Evolutionary conservation across 305 asterid genomes (phyloP), one percentile per base, ranked within the genome.

Genomic region (Fraxinus velutina): DNA sequence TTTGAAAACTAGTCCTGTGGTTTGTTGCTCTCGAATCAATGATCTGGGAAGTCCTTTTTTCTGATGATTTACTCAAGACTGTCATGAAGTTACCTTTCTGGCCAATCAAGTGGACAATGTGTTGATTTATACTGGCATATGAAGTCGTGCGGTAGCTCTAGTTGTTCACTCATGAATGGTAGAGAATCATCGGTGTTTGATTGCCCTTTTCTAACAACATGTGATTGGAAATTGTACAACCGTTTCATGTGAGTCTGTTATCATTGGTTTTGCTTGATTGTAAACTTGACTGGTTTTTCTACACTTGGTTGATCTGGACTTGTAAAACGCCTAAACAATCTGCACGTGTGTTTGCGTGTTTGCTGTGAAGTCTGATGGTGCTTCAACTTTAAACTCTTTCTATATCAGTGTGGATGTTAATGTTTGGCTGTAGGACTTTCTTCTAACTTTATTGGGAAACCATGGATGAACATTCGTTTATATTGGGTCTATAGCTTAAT

Each of bases 401-500:
- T 4, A 27, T 66, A 27, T 66, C 73, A 1, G 13, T 9, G 15
- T 21, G 42, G 27, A 37, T 42, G 32, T 52, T 36, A 34, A 3
- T 37, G 68, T 32, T 71, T 71, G 47, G 76, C 76, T n/a, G 76
- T 71, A 6, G 21, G 76, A 33, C 12, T 71, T 71, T 71, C 76
- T 30, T 71, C 44, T 15, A 30, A 5, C 17, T 66, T 66, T 66
- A 66, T 66, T 47, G 39, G 36, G 39, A 76, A 47, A 76, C 68
- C 24, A 27, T 76, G 24, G 39, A n/a, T 47, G 34, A 19, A 30
- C 39, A 24, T 33, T 22, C 2, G 6, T 60, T 74, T 80, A 78
- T 17, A 80, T 78, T 75, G 39, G 47, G 72, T 42, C 73, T 88
- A 82, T 89, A 90, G 91, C 90, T 88, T 73, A 88, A 83, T 33